Base-by-base conservation (phyloP, 371 early-diverging fungal species). In the Mortierella sp. region DNA sequence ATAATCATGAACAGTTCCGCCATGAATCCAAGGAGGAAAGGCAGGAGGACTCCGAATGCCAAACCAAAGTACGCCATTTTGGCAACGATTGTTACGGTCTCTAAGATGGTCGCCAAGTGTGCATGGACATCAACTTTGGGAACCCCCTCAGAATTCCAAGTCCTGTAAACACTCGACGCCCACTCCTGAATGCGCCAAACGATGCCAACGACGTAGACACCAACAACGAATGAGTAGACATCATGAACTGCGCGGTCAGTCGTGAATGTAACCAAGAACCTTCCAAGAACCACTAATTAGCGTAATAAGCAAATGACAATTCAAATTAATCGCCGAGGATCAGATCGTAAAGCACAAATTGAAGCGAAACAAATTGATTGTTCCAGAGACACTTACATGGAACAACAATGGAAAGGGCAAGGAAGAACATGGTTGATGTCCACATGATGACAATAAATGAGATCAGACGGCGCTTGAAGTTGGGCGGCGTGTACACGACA, bases 401-500 rank as follows among this genome's bases (percentile, higher is more conserved):
- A 3, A 81, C 68, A 38, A 91, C 78, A 6, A 88, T 85, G 0
- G 89, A 55, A 3, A 88, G 44, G 54, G 90, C 88, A 8, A 89
- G 70, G 52, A 91, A 86, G 0, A 88, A 28, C 31, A 87, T 88
- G 2, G 87, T 84, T 7, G 91, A 88, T 0, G 91, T 57, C 93
- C 94, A 93, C 83, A 93, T 90, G 31, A 90, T 60, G 50, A 90
- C 78, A n/a, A 92, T 80, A 72, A 94, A 90, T 8, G 84, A n/a
- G 26, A 90, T 76, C 47, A 88, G 48, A 19, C 86, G 80, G 16
- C 42, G 70, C 70, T 89, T 90, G 70, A 95, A 92, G n/a, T 88
- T 78, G 2, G 95, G 93, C 28, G 96, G 96, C 10, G 91, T 88
- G 79, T 95, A 95, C 0, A 96, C 92, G 44, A 96, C 86, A 2